Evolutionary conservation across 805 yeast species (phyloP).

Genomic region (Teunomyces tritomae): DNA sequence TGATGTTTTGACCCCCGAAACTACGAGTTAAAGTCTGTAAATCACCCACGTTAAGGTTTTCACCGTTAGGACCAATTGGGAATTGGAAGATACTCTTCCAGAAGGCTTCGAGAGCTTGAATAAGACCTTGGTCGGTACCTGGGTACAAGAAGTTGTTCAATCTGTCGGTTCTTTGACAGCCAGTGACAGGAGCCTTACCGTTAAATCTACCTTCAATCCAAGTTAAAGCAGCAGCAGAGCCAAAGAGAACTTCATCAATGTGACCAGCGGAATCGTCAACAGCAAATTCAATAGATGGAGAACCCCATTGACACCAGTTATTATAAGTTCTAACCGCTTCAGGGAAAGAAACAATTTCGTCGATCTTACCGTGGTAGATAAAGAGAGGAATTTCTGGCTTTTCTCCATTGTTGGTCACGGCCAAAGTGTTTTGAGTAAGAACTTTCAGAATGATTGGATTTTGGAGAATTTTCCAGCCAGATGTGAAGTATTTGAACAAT

Average conservation of each 20-base stretch:
- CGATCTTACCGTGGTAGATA: slow-evolving; percentile 10
- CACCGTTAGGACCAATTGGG: slow-evolving; percentile 4
- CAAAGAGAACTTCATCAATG: slow-evolving; percentile 11
- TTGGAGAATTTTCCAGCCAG: slow-evolving; percentile 17
- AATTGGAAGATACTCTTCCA: slow-evolving; percentile 1
- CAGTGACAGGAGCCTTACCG: slow-evolving; percentile 13
- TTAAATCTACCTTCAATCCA: slow-evolving; percentile 18
- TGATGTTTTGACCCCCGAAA: background rate
- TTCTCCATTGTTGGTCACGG: slow-evolving; percentile 10
- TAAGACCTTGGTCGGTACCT: slow-evolving; percentile 24
- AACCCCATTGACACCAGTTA: slow-evolving; percentile 28
- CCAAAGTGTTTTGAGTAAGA: slow-evolving; percentile 22
- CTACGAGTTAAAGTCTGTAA: background rate
- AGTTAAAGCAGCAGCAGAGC: slow-evolving; percentile 14
- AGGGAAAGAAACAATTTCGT: slow-evolving; percentile 11
- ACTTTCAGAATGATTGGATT: slow-evolving; percentile 11
- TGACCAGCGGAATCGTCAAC: slow-evolving; percentile 25
- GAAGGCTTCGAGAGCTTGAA: background rate
- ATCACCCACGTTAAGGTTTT: background rate
- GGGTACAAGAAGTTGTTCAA: slow-evolving; percentile 42
- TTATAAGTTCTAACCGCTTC: slow-evolving; percentile 17
- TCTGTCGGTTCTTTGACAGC: slow-evolving; percentile 39
- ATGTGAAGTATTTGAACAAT: slow-evolving; percentile 6
- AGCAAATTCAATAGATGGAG: slow-evolving; percentile 25
- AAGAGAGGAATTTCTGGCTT: slow-evolving; percentile 11